These are phyloP conservation scores for Takashimella koratensis DNA, from an alignment of 1,284 basidiomycete genomes.

Conservation along the genomic window DNA sequence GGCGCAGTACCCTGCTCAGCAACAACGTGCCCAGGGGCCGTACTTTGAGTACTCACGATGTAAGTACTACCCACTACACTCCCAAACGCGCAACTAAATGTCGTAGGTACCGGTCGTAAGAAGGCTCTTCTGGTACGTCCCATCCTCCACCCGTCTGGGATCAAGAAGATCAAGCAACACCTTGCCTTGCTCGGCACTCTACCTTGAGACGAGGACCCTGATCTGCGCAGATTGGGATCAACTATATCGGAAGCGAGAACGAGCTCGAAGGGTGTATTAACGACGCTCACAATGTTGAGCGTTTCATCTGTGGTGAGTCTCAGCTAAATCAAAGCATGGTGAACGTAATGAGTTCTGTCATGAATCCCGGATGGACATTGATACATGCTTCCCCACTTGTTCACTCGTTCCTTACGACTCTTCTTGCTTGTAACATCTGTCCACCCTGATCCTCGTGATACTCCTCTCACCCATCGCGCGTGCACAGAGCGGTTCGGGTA, in stretches of 20 bases:
- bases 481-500: conserved; percentile 60
- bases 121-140: conserved; percentile 13
- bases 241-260: conserved; percentile 38
- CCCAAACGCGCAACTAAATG: too few species aligned
- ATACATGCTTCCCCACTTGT: too few species aligned
- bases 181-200: too few species aligned
- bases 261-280: conserved; percentile 72
- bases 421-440: too few species aligned
- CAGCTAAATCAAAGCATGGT: too few species aligned
- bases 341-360: too few species aligned
- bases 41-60: conserved; percentile 84
- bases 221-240: conserved; percentile 42
- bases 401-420: too few species aligned
- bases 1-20: too few species aligned
- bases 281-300: conserved; percentile 72
- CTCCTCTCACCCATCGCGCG: background rate
- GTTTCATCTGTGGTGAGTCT: conserved; percentile 67
- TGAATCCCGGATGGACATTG: too few species aligned
- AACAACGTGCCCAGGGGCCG: conserved; percentile 27
- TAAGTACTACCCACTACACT: conserved; percentile 14
- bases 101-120: background rate
- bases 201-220: conserved; percentile 69
- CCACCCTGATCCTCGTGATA: too few species aligned
- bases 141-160: too few species aligned
- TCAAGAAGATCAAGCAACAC: too few species aligned